phyloP scores from a whole-genome alignment of 768 basidiomycete species.

The Pisolithus microcarpus region DNA sequence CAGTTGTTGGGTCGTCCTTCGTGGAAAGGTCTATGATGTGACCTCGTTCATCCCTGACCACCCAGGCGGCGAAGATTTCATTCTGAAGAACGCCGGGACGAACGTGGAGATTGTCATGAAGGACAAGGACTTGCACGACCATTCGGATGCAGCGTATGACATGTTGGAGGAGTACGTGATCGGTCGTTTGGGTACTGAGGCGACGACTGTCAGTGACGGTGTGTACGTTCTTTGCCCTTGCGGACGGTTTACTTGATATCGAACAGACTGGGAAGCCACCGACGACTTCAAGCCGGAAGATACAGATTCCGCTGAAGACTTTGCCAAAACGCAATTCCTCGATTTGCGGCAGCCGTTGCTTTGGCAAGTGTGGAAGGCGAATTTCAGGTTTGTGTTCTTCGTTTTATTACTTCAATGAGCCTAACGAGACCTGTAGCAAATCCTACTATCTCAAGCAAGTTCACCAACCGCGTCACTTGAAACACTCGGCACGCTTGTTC shows the following conservation, averaged over 20 bases:
- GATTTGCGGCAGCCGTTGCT: conserved; percentile 83
- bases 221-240: conserved; percentile 18
- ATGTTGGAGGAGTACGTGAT: conserved; percentile 86
- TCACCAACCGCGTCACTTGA: conserved; percentile 88
- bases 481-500: conserved; percentile 82
- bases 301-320: conserved; percentile 77
- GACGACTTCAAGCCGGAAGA: conserved; percentile 91
- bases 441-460: conserved; percentile 94
- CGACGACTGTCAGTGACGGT: conserved; percentile 76
- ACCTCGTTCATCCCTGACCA: conserved; percentile 80
- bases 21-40: conserved; percentile 86
- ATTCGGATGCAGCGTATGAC: conserved; percentile 85
- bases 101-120: conserved; percentile 80
- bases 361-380: conserved; percentile 78
- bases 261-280: conserved; percentile 76
- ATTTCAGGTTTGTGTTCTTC: conserved; percentile 58
- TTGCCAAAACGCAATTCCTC: conserved; percentile 82
- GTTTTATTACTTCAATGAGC: background rate
- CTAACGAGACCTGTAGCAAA: conserved; percentile 47
- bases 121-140: conserved; percentile 74
- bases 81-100: conserved; percentile 76
- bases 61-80: conserved; percentile 90
- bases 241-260: background rate
- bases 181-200: conserved; percentile 72
- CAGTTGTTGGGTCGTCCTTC: conserved; percentile 79